Percentiles rank a stretch among this genome's conserved stretches.
phyloP scores from a whole-genome alignment of 2,329 filamentous ascomycete genomes.

The Aspergillus sp. region DNA sequence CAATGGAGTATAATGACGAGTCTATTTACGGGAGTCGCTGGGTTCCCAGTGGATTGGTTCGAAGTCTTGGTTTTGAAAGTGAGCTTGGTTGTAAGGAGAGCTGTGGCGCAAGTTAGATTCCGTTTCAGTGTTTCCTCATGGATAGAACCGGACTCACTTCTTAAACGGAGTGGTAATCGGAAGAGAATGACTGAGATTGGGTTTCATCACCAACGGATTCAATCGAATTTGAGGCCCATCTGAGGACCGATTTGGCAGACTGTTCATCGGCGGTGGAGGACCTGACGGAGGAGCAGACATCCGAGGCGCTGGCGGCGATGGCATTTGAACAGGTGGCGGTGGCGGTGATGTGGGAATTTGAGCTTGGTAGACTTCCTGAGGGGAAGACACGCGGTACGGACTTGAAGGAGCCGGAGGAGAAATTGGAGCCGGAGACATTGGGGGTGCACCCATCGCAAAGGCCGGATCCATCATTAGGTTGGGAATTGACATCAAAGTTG shows the following conservation, averaged over 20 bases:
- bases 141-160: constrained; percentile 25
- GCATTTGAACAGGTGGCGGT: constrained; percentile 21
- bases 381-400: constrained; percentile 24
- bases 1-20: background rate
- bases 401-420: constrained; percentile 15
- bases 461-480: constrained; percentile 33
- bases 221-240: constrained; percentile 37
- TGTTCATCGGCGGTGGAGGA: constrained; percentile 27
- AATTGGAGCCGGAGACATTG: constrained; percentile 18
- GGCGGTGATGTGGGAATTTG: constrained; percentile 22
- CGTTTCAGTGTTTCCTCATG: background rate
- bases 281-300: constrained; percentile 23
- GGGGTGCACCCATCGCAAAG: constrained; percentile 22
- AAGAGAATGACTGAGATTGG: constrained; percentile 33
- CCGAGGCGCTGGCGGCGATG: constrained; percentile 17
- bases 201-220: constrained; percentile 37
- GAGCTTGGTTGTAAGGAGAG: constrained; percentile 40
- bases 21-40: constrained; percentile 29
- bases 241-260: constrained; percentile 26
- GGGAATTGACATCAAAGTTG: constrained; percentile 36
- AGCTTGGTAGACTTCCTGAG: constrained; percentile 30
- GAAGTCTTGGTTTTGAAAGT: constrained; percentile 42
- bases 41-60: constrained; percentile 41
- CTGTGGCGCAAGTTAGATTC: constrained; percentile 15
- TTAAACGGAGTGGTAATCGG: constrained; percentile 37